Conservation (phyloP, 2,329 filamentous ascomycete species). For the Waltergamsia citrina region DNA sequence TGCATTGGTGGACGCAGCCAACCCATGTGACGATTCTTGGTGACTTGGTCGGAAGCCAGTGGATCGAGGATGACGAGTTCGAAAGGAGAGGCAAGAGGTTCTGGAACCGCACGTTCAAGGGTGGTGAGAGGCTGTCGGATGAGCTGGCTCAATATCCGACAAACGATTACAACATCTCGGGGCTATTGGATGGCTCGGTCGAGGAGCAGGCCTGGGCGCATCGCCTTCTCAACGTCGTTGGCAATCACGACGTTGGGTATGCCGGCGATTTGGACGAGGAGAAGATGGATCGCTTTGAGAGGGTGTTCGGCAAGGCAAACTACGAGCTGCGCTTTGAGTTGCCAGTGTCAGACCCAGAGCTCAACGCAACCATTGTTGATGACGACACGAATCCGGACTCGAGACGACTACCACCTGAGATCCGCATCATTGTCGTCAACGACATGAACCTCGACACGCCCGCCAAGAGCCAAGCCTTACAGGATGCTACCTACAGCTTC, state of each 20-base stretch:
- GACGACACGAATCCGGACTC: constrained; percentile 32
- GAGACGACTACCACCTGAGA: constrained; percentile 47
- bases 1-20: constrained; percentile 76
- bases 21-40: constrained; percentile 86
- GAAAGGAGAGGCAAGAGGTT: constrained; percentile 60
- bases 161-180: constrained; percentile 38
- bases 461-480: constrained; percentile 54
- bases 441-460: constrained; percentile 90
- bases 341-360: constrained; percentile 29
- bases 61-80: constrained; percentile 85
- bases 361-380: constrained; percentile 31
- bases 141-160: constrained; percentile 39
- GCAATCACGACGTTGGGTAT: constrained; percentile 96
- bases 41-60: constrained; percentile 89
- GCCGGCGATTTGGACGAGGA: constrained; percentile 78
- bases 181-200: constrained; percentile 33
- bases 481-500: constrained; percentile 70
- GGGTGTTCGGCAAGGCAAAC: constrained; percentile 76
- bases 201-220: constrained; percentile 53
- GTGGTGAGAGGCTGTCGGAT: constrained; percentile 53
- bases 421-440: constrained; percentile 82
- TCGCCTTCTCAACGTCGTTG: constrained; percentile 79
- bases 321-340: constrained; percentile 75
- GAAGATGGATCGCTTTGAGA: constrained; percentile 73
- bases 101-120: constrained; percentile 73